phyloP scores from a whole-genome alignment of 164 flowering plant genomes.

The Platanus orientalis region DNA sequence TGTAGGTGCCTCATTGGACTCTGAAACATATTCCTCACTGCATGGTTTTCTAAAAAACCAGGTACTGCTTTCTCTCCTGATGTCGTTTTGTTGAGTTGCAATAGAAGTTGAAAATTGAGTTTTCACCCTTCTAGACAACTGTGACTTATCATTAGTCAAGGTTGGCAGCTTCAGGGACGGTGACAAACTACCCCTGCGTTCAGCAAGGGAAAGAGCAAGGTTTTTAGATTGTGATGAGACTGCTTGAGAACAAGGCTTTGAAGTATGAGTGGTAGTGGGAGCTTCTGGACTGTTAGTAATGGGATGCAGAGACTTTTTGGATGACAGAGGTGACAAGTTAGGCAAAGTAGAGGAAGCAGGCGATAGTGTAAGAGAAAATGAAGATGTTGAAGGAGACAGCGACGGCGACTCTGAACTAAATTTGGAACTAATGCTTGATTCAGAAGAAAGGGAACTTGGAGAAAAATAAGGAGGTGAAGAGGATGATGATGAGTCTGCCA shows the following conservation, averaged over 20 bases:
- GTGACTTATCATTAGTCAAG: conserved; percentile 17
- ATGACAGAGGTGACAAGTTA: conserved; percentile 29
- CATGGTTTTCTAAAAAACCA: conserved; percentile 14
- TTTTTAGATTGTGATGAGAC: conserved; percentile 27
- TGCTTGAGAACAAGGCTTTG: conserved; percentile 20
- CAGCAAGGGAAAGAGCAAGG: conserved; percentile 52
- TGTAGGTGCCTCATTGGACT: conserved; percentile 10
- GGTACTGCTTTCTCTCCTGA: conserved; percentile 4
- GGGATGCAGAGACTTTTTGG: conserved; percentile 25
- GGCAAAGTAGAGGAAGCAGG: conserved; percentile 37
- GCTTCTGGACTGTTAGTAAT: conserved; percentile 18
- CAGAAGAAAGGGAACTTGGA: conserved; percentile 62
- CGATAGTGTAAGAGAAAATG: conserved; percentile 28
- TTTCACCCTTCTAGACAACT: conserved; percentile 12
- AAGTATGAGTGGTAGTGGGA: conserved; percentile 20
- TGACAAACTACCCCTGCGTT: conserved; percentile 68
- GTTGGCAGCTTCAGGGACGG: conserved; percentile 48
- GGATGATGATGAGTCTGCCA: conserved; percentile 24
- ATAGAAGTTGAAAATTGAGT: conserved; percentile 14
- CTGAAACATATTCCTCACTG: conserved; percentile 20
- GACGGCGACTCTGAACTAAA: conserved; percentile 46
- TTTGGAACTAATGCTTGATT: conserved; percentile 45
- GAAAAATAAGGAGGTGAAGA: conserved; percentile 56
- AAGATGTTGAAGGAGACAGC: conserved; percentile 40
- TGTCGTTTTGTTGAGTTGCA: conserved; percentile 19